phyloP scores from a whole-genome alignment of 495 filamentous ascomycete genomes.

The Podospora pseudocomata region DNA sequence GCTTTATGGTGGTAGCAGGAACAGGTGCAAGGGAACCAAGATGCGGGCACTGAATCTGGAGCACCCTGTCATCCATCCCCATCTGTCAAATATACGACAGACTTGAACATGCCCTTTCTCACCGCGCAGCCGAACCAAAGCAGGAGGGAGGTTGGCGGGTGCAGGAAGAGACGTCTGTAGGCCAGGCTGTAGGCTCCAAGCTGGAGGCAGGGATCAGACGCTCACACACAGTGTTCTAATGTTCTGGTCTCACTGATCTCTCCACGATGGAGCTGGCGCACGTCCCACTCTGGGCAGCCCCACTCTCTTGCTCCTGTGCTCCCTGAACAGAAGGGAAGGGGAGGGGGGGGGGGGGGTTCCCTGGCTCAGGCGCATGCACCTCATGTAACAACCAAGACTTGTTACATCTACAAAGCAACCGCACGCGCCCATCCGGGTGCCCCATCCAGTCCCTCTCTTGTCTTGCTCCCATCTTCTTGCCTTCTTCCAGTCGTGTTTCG shows the following conservation, averaged over 20 bases:
- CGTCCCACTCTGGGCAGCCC: not conserved
- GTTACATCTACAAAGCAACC: constrained; percentile 6
- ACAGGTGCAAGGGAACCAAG: constrained; percentile 1
- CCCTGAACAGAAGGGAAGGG: constrained; percentile 4
- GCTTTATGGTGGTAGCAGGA: constrained; percentile 9
- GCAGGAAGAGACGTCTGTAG: not conserved
- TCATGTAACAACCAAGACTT: constrained; percentile 23
- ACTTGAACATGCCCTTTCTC: not conserved
- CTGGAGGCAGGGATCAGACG: constrained; percentile 5
- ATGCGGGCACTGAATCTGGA: not conserved
- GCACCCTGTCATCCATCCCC: not conserved
- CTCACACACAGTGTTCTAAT: no score
- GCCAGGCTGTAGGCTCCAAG: no score
- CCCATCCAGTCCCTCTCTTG: constrained; percentile 7
- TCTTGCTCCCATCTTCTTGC: constrained; percentile 1
- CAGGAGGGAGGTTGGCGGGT: not conserved
- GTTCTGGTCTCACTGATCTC: not conserved
- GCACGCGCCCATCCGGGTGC: constrained; percentile 12
- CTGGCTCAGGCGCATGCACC: not conserved
- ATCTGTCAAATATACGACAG: not conserved
- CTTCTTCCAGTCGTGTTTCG: constrained; percentile 7
- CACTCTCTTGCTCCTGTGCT: not conserved
- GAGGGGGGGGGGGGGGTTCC: constrained; percentile 4
- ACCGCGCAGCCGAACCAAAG: not conserved
- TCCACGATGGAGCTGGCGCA: not conserved